Base-by-base conservation (phyloP, 768 basidiomycete species). In the Neoboletus brunneissimus region DNA sequence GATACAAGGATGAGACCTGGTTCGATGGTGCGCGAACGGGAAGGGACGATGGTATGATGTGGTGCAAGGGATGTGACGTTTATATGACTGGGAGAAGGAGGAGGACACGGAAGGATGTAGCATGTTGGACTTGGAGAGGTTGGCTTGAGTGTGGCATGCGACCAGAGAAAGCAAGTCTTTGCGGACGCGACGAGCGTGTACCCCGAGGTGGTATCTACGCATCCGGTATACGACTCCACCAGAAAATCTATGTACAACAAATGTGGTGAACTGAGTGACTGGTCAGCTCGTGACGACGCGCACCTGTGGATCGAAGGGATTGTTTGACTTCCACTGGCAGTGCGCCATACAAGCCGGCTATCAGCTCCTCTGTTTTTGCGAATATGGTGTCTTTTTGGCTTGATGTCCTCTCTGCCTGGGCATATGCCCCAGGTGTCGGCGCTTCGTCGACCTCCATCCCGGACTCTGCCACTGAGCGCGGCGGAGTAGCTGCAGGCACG, bases 1-100 rank as follows among this genome's bases (percentile, higher is more conserved):
- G 88, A 88, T 48, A 91, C 74, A 50, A 95, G 80, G 42, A 97
- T 84, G 38, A 96, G 81, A 25, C 94, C 94, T 4, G 94, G 94
- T 73, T 98, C 94, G 12, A 71, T 41, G 46, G 68, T 61, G 18
- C 68, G 70, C 31, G 64, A 64, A 41, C 89, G 83, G 13, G 82
- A 78, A 16, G 90, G 88, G 22, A 91, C 81, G 16, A 93, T 80
- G 2, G 73, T 75, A 42, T 79, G 72, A 44, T 75, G 67, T 5
- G 79, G 79, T 10, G 77, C 67, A n/a, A 78, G 78, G 72, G 84
- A 80, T 38, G 82, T 73, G 13, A 82, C 77, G 37, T 82, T 80
- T 46, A 72, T 66, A 1, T 69, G 65, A 34, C 72, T 70, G 22
- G 72, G 69, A 22, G 73, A 59, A 54, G 79, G 75, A 56, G 73